These are phyloP conservation scores for Sarocladium strictum DNA, from an alignment of 2,329 filamentous ascomycete genomes.

Conservation along the genomic window DNA sequence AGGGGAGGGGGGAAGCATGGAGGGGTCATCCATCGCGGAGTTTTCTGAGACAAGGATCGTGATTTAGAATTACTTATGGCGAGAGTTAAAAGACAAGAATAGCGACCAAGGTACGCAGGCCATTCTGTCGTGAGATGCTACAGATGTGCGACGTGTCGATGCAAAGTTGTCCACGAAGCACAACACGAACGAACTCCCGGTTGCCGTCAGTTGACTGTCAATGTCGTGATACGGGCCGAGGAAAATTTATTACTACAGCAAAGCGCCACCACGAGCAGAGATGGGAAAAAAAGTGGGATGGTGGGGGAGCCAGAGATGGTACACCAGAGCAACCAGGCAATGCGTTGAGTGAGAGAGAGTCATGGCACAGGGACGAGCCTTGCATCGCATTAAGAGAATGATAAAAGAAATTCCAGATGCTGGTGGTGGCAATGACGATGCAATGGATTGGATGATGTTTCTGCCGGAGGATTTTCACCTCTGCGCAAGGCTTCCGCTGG, in stretches of 20 bases:
- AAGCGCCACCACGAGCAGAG: background rate
- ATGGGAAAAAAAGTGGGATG: background rate
- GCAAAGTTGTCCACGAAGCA: background rate
- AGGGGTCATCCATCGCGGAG: background rate
- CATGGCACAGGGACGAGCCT: background rate
- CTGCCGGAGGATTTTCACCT: too few species aligned
- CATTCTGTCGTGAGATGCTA: background rate
- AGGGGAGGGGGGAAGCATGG: background rate
- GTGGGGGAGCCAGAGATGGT: background rate
- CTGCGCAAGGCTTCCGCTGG: too few species aligned
- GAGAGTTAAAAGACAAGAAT: too few species aligned
- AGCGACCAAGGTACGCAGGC: too few species aligned
- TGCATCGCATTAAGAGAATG: background rate
- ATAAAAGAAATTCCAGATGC: too few species aligned
- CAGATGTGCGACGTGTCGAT: background rate
- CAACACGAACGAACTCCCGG: constrained; percentile 1
- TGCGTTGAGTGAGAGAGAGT: background rate
- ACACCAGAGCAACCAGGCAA: background rate
- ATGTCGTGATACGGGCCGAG: constrained; percentile 9
- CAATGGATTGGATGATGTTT: too few species aligned
- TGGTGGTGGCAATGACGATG: too few species aligned
- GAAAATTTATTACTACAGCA: constrained; percentile 1
- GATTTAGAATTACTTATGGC: background rate
- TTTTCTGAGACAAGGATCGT: background rate
- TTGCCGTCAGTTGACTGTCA: background rate